phyloP scores from a whole-genome alignment of 2,329 filamentous ascomycete species.

The Dothideomycetes sp. region DNA sequence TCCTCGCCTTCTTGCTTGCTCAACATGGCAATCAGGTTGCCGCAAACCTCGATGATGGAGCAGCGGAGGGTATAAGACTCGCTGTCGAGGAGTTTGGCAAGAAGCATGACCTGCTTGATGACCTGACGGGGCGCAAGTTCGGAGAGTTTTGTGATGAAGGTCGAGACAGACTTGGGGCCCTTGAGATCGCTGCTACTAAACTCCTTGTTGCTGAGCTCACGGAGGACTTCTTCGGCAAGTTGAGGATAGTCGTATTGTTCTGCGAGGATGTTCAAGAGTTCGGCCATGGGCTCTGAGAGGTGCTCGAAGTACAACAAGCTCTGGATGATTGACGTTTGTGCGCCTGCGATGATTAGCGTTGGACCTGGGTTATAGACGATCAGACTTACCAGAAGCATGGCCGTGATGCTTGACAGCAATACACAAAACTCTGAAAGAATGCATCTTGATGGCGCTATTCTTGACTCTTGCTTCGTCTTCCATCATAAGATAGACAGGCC shows the following conservation, averaged over 20 bases:
- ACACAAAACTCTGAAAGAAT: slow-evolving; percentile 93
- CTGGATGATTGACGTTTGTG: slow-evolving; percentile 95
- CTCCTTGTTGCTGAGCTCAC: slow-evolving; percentile 93
- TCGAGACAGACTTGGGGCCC: slow-evolving; percentile 91
- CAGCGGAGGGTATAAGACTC: slow-evolving; percentile 94
- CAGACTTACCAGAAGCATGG: slow-evolving; percentile 77
- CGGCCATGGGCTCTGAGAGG: slow-evolving; percentile 97
- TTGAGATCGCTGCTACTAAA: slow-evolving; percentile 95
- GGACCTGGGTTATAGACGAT: neutral
- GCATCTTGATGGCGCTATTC: slow-evolving; percentile 81
- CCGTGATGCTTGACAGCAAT: slow-evolving; percentile 97
- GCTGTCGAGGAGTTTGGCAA: slow-evolving; percentile 91
- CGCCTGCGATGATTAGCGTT: slow-evolving; percentile 47
- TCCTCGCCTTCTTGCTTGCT: slow-evolving; percentile 73
- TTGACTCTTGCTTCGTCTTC: slow-evolving; percentile 93
- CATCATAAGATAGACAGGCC: slow-evolving; percentile 85
- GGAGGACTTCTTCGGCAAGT: slow-evolving; percentile 82
- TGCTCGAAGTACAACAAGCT: slow-evolving; percentile 98
- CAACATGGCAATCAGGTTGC: slow-evolving; percentile 84
- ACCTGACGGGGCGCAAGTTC: slow-evolving; percentile 85
- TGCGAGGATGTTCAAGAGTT: slow-evolving; percentile 89
- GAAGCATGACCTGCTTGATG: slow-evolving; percentile 92
- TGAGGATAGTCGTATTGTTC: slow-evolving; percentile 98
- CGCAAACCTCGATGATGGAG: slow-evolving; percentile 91
- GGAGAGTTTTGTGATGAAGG: slow-evolving; percentile 86